Percentiles rank a stretch among this genome's conserved stretches.
Conservation (phyloP, 139 green algal genomes). For the Auxenochlorella pyrenoidosa region DNA sequence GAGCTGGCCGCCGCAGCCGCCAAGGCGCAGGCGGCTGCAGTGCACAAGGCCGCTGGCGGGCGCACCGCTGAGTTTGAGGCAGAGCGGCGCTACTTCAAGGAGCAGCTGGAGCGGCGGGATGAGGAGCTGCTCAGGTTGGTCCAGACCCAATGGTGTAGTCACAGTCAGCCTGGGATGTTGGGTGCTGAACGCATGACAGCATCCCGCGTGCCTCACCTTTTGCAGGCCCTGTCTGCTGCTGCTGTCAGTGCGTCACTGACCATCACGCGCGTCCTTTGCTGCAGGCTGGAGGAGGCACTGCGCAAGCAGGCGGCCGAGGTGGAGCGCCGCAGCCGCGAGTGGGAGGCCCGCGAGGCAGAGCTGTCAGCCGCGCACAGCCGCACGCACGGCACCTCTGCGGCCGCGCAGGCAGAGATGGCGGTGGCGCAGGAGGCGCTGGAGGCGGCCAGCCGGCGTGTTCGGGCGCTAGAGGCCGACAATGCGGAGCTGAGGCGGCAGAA, state of each 20-base stretch:
- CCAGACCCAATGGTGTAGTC: not conserved
- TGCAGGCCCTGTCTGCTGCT: not conserved
- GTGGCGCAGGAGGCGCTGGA: constrained; percentile 12
- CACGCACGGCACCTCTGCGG: not conserved
- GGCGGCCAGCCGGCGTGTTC: not conserved
- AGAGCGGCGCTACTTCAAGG: constrained; percentile 1
- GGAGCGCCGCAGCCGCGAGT: not conserved
- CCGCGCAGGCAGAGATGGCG: constrained; percentile 9
- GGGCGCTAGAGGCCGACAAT: constrained; percentile 15
- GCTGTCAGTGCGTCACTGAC: too few species aligned
- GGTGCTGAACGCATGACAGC: not conserved
- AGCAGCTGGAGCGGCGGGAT: constrained; percentile 28
- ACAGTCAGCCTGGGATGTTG: not conserved
- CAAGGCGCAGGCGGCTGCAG: constrained; percentile 25
- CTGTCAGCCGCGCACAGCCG: not conserved
- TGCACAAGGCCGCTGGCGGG: constrained; percentile 19
- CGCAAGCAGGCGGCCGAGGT: constrained; percentile 15
- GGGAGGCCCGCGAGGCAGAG: not conserved
- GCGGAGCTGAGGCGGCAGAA: constrained; percentile 19
- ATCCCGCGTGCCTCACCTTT: not conserved
- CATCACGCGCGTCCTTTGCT: not conserved
- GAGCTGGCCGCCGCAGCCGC: constrained; percentile 17
- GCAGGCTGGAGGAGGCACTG: constrained; percentile 18
- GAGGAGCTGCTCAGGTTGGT: constrained; percentile 26
- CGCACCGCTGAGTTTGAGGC: constrained; percentile 24